Evolutionary conservation across 208 protist species (phyloP), one percentile per base, ranked within the genome.

Genomic region (Leptomonas pyrrhocoris): DNA sequence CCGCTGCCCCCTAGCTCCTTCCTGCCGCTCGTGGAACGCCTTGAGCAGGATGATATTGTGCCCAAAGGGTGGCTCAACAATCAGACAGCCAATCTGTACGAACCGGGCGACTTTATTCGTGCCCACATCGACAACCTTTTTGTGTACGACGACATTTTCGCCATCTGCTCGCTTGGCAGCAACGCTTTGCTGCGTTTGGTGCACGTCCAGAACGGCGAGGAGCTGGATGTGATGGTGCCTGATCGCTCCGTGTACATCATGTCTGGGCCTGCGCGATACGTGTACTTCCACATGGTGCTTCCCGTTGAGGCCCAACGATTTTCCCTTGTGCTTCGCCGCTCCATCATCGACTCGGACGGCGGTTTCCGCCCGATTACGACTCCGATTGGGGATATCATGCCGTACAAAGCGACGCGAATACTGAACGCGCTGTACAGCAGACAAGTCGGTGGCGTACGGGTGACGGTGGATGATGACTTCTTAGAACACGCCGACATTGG

Each of bases 281-380:
- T 96, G 7, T 96, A 96, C 65, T 94, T 96, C 66, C 91, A 96
- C 79, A 96, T 96, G 91, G 84, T 96, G 38, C 77, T 94, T 18
- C 91, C 91, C 18, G 84, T 94, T 5, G 88, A 96, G 66, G 77
- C 80, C 25, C 91, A 93, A 79, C 88, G 91, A 19, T 91, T 94
- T 62, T 93, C 85, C 38, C 84, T 96, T 30, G 91, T 96, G 36
- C 89, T 96, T 55, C 85, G 91, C 2, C 77, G 89, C 46, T 94
- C 89, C 43, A 96, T 96, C 79, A 75, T 96, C 49, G 89, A 94
- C 79, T 94, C 89, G 4, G 85, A 93, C 72, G 88, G 88, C 50
- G 83, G 88, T 36, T 96, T 94, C 70, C 77, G 87, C 15, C 80
- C 86, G 2, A 81, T 96, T 11, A 64, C 30, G 25, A 93, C 84